phyloP scores from a whole-genome alignment of 257 asterid genomes.

The Coffea canephora region DNA sequence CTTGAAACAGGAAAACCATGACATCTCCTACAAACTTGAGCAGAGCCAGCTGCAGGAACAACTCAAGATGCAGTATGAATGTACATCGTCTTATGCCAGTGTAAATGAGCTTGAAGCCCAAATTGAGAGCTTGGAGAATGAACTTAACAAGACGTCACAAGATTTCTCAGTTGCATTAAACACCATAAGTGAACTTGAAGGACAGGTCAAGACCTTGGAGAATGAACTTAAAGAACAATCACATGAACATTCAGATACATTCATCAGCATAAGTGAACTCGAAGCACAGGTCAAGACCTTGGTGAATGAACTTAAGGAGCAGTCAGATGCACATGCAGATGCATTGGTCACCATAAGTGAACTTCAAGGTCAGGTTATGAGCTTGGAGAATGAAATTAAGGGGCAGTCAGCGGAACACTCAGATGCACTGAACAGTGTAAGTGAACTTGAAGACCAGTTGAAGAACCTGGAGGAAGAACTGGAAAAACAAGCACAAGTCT shows the following conservation, averaged over 20 bases:
- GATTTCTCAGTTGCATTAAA: constrained; percentile 45
- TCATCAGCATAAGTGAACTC: constrained; percentile 48
- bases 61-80: constrained; percentile 83
- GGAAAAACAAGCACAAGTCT: constrained; percentile 68
- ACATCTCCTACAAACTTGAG: constrained; percentile 68
- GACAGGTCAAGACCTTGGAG: constrained; percentile 62
- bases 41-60: constrained; percentile 87
- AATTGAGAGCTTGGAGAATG: constrained; percentile 63
- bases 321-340: constrained; percentile 41
- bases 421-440: constrained; percentile 37
- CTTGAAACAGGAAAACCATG: constrained; percentile 90
- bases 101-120: constrained; percentile 64
- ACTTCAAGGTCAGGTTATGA: constrained; percentile 60
- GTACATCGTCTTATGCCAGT: constrained; percentile 54
- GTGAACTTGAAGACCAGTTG: constrained; percentile 58
- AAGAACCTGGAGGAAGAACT: constrained; percentile 79
- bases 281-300: constrained; percentile 59
- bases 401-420: constrained; percentile 46
- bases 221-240: constrained; percentile 50
- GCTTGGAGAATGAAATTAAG: constrained; percentile 55
- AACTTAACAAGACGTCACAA: constrained; percentile 48
- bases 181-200: constrained; percentile 58
- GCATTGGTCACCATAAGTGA: constrained; percentile 49
- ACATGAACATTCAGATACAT: constrained; percentile 41
- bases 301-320: constrained; percentile 52